A percentile compares a stretch with the other conserved stretches of the same genome.
Conservation (phyloP, 306 rosid genomes). For the Malus asiatica region DNA sequence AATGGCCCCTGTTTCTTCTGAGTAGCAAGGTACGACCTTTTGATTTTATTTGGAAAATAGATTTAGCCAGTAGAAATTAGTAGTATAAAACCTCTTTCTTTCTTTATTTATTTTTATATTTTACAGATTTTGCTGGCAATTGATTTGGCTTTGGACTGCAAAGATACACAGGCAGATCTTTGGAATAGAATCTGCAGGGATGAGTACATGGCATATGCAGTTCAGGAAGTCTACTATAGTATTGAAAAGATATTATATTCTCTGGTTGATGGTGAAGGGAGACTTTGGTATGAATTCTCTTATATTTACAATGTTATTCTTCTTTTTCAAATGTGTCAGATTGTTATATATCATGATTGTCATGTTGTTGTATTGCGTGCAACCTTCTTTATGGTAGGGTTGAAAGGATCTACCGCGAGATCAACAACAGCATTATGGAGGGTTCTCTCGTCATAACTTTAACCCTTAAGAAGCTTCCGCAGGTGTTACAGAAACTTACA, state of each 20-base stretch:
- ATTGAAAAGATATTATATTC: constrained; percentile 78
- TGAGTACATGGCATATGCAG: constrained; percentile 95
- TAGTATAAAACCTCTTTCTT: constrained; percentile 7
- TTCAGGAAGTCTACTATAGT: constrained; percentile 75
- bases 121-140: constrained; percentile 79
- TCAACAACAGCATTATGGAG: constrained; percentile 59
- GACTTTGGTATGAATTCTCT: constrained; percentile 62
- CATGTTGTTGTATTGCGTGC: neutral
- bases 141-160: constrained; percentile 91
- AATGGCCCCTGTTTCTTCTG: constrained; percentile 97
- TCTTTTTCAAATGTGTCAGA: neutral
- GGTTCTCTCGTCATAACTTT: constrained; percentile 70
- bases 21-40: constrained; percentile 71
- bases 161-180: constrained; percentile 75
- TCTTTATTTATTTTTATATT: neutral
- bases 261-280: constrained; percentile 77
- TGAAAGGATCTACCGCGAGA: constrained; percentile 81
- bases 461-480: constrained; percentile 56
- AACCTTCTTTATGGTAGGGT: constrained; percentile 51
- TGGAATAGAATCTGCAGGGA: constrained; percentile 87
- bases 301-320: neutral
- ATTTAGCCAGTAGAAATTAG: neutral
- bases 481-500: constrained; percentile 69
- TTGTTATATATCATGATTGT: neutral
- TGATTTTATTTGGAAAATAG: constrained; percentile 4